Conservation (phyloP, 2,329 filamentous ascomycete genomes). For the Fusarium sp. region DNA sequence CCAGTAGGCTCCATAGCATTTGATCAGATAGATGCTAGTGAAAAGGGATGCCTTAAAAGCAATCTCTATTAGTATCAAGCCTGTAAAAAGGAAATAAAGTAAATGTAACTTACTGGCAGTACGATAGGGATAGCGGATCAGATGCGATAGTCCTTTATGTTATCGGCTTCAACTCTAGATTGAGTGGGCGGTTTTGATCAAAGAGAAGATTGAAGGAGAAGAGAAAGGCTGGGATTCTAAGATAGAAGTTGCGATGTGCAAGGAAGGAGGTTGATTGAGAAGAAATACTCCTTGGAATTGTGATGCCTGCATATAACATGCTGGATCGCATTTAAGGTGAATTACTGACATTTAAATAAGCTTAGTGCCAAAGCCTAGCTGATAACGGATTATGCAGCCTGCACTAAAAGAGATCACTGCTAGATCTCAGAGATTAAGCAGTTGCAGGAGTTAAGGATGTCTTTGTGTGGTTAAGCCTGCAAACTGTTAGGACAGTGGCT, state of each 20-base stretch:
- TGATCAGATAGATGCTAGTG: not conserved
- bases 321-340: rapidly evolving
- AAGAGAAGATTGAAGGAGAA: not conserved
- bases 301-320: not conserved
- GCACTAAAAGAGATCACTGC: rapidly evolving
- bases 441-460: rapidly evolving
- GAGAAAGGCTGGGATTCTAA: not conserved
- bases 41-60: not conserved
- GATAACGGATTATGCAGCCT: rapidly evolving
- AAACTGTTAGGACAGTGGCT: not conserved
- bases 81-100: rapidly evolving
- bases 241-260: not conserved
- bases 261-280: too few relatives aligned
- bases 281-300: too few relatives aligned
- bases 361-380: not conserved
- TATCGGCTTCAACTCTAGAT: not conserved
- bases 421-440: not conserved
- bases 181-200: not conserved
- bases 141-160: not conserved
- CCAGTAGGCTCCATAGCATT: not conserved
- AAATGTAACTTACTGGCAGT: not conserved
- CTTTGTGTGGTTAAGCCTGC: rapidly evolving
- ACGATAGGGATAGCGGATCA: not conserved
- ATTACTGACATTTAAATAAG: rapidly evolving
- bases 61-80: not conserved